Conservation (phyloP, 306 rosid genomes). For the Dryas alaskensis region DNA sequence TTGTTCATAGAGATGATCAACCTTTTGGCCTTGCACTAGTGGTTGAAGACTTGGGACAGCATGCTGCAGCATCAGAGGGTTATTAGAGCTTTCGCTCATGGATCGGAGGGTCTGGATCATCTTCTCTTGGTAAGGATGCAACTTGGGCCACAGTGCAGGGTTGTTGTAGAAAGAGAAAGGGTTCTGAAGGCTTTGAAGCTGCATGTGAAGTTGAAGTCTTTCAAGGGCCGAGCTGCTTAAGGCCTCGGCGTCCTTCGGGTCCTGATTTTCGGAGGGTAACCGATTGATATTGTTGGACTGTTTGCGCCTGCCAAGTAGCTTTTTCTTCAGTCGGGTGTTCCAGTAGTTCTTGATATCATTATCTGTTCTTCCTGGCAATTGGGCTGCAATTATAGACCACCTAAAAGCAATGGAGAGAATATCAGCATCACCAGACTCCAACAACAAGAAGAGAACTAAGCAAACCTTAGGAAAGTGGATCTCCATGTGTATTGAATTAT, state of each 20-base stretch:
- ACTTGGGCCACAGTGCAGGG: constrained; percentile 79
- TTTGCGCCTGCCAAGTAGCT: constrained; percentile 80
- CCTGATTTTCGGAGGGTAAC: constrained; percentile 15
- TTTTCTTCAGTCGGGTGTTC: constrained; percentile 94
- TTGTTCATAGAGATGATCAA: constrained; percentile 24
- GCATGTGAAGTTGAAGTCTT: constrained; percentile 96
- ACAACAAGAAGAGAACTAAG: constrained; percentile 22
- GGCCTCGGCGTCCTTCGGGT: constrained; percentile 32
- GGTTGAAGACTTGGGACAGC: constrained; percentile 21
- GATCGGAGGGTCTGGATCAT: constrained; percentile 52
- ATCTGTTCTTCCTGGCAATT: constrained; percentile 96
- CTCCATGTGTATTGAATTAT: neutral
- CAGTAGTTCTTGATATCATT: constrained; percentile 97
- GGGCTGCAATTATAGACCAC: constrained; percentile 99
- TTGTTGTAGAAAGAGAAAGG: constrained; percentile 65
- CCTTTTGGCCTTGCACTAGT: constrained; percentile 22
- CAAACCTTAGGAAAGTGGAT: constrained; percentile 10
- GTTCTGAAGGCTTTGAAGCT: constrained; percentile 78
- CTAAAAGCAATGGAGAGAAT: constrained; percentile 36
- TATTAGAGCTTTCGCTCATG: constrained; percentile 31
- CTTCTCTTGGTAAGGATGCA: constrained; percentile 77
- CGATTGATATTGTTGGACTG: constrained; percentile 37
- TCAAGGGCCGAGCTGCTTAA: constrained; percentile 83
- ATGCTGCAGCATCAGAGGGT: constrained; percentile 38
- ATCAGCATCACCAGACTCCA: constrained; percentile 24